Evolutionary conservation across 2,329 filamentous ascomycete species (phyloP), one percentile per base, ranked within the genome.

Genomic region (Trichoderma hamatum): DNA sequence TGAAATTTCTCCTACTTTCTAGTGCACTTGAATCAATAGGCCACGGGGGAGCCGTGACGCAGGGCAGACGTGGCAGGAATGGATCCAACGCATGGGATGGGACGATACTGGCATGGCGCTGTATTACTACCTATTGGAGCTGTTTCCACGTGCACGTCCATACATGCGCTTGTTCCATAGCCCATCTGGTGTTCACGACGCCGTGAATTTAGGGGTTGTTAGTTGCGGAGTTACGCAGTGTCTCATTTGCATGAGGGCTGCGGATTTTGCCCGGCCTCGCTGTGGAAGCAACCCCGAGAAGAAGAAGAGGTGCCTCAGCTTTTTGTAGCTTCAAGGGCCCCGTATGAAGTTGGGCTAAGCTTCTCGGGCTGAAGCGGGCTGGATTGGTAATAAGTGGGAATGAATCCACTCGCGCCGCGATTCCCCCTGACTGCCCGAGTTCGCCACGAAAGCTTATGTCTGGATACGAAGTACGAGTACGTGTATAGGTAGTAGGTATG

Each of bases 331-430:
- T 63, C 19, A n/a, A 14, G 26, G 19, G 26, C 11, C 6, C 30
- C 32, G 26, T 21, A 32, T 34, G 43, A 63, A 19, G 46, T 63
- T 63, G 46, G 60, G 60, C 60, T 52, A 63, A 52, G 59, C 39
- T 62, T 62, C 46, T 51, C 13, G 46, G 60, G 58, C 39, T 39
- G 56, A 46, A 61, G 58, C 39, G 58, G 39, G 36, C 13, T 61
- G 51, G 28, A 58, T 34, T 36, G 54, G 19, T 34, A 55, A 55
- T 55, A 55, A 55, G 28, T 30, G 28, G 54, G 28, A 36, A 34
- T 58, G 30, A 58, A 58, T 36, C 30, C 54, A 21, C 32, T 32
- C 30, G 28, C 24, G 5, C 51, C 49, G n/a, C 11, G 3, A 4
- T 19, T 19, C 39, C 43, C 21, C 43, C 9, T 24, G 46, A 49